Base-by-base conservation (phyloP, 2,329 filamentous ascomycete genomes). In the Arthroderma uncinatum region DNA sequence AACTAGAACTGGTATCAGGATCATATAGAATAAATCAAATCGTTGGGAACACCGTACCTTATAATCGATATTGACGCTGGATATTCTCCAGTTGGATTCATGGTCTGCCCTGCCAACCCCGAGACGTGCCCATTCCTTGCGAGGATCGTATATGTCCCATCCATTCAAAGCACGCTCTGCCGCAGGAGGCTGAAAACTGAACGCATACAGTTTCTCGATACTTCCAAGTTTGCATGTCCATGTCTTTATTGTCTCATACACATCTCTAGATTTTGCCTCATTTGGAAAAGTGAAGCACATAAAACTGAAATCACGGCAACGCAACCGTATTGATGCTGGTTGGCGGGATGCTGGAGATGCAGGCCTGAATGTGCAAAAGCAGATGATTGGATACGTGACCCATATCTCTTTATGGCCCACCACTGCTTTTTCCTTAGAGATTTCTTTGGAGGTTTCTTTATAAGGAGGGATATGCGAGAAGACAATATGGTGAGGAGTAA, bases 341-440 rank as follows among this genome's bases (percentile, higher is more conserved):
- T 89, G 81, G 54, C 83, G 81, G 58, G 86, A 86, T 10, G 79
- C 77, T 5, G 82, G 78, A 16, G 87, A 85, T 50, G 85, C 83
- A 28, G 89, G 86, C 59, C 89, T 83, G 63, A 92, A 83, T 23
- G 81, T 82, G 73, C 91, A 95, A 66, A 85, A 82, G 40, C 82
- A 82, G 66, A 98, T 89, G 73, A 97, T 91, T 23, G 92, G 91
- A 71, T 91, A 98, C 14, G 93, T 91, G 57, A 97, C 89, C 88
- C 92, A 98, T 68, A 87, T 82, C 72, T 95, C 88, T 68, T 84
- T 79, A 21, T 80, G 76, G 62, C 75, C 76, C 57, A 70, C 68
- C n/a, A 64, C 59, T n/a, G 66, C 60, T 21, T 73, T 72, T 53
- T 76, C 71, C 48, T 71, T 67, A 59, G 71, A 66, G 23, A 9